Conservation (phyloP, 2,329 filamentous ascomycete genomes). For the Fusarium virguliforme region DNA sequence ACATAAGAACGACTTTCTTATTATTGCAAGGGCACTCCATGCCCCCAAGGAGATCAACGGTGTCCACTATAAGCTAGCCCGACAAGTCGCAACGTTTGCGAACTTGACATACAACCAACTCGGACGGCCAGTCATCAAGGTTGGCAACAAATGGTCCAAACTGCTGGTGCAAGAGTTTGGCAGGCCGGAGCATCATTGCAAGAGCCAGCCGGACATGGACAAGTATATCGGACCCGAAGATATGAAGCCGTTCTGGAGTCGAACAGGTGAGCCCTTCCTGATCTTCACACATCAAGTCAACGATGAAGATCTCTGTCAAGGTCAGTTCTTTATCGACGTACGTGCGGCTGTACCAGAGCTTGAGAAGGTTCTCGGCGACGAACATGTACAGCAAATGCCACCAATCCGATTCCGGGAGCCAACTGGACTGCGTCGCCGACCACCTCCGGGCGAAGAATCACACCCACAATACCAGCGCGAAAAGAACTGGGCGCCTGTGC, state of each 20-base stretch:
- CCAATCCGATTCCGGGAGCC: slow-evolving; percentile 36
- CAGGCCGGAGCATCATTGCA: slow-evolving; percentile 42
- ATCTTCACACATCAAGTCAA: slow-evolving; percentile 45
- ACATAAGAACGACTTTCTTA: slow-evolving; percentile 34
- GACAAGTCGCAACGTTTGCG: slow-evolving; percentile 39
- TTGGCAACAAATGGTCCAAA: slow-evolving; percentile 30
- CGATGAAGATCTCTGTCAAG: slow-evolving; percentile 40
- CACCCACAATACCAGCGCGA: slow-evolving; percentile 41
- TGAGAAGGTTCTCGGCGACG: slow-evolving; percentile 24
- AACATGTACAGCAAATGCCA: slow-evolving; percentile 20
- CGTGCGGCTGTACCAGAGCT: slow-evolving; percentile 43
- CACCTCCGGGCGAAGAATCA: slow-evolving; percentile 27
- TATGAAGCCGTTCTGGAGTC: slow-evolving; percentile 48
- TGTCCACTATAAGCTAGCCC: slow-evolving; percentile 32
- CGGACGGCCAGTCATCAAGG: slow-evolving; percentile 20
- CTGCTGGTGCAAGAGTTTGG: slow-evolving; percentile 38
- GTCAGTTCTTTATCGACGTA: slow-evolving; percentile 42
- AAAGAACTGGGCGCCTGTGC: slow-evolving; percentile 44
- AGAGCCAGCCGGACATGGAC: slow-evolving; percentile 41
- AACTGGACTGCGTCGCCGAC: slow-evolving; percentile 27
- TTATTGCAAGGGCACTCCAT: slow-evolving; percentile 37
- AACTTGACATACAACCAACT: slow-evolving; percentile 34
- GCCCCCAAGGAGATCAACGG: slow-evolving; percentile 24
- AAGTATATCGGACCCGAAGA: slow-evolving; percentile 42
- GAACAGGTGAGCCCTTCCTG: slow-evolving; percentile 39